A percentile compares a stretch with the other conserved stretches of the same genome.
Conservation (phyloP, 352 stramenopile species). For the Aphanomyces astaci region DNA sequence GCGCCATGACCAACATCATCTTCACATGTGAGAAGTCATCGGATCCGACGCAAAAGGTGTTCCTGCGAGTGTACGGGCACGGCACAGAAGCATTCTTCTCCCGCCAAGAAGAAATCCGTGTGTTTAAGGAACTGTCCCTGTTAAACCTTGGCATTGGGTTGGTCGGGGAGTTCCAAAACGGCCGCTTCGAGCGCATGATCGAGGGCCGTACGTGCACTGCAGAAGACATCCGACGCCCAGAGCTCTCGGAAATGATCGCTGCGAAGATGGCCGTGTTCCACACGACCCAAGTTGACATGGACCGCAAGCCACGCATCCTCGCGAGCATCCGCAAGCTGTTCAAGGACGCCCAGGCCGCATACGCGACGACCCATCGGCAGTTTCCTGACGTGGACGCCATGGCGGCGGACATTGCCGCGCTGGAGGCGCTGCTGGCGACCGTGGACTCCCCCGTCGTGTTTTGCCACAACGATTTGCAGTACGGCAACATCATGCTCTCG, state of each 20-base stretch:
- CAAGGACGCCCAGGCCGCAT: conserved; percentile 35
- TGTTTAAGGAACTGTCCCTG: conserved; percentile 66
- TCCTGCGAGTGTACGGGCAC: conserved; percentile 75
- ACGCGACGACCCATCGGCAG: conserved; percentile 27
- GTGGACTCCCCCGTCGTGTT: conserved; percentile 74
- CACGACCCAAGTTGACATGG: conserved; percentile 32
- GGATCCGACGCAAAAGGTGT: conserved; percentile 54
- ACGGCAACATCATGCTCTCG: conserved; percentile 84
- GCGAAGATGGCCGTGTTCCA: conserved; percentile 67
- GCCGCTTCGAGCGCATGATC: conserved; percentile 67
- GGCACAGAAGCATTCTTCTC: conserved; percentile 79
- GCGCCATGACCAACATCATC: conserved; percentile 83
- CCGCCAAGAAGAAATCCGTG: conserved; percentile 59
- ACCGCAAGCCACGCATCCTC: not conserved
- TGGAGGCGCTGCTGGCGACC: conserved; percentile 41
- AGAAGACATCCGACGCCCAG: conserved; percentile 59
- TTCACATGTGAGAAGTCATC: conserved; percentile 65
- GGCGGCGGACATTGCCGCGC: conserved; percentile 38
- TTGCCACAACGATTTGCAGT: conserved; percentile 90
- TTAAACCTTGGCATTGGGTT: conserved; percentile 62
- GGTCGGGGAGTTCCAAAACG: conserved; percentile 72
- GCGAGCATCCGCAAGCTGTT: conserved; percentile 6
- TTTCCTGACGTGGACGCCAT: conserved; percentile 36
- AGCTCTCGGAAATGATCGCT: conserved; percentile 43
- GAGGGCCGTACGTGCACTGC: conserved; percentile 53